phyloP scores from a whole-genome alignment of 257 asterid genomes.

The Scutellaria baicalensis region DNA sequence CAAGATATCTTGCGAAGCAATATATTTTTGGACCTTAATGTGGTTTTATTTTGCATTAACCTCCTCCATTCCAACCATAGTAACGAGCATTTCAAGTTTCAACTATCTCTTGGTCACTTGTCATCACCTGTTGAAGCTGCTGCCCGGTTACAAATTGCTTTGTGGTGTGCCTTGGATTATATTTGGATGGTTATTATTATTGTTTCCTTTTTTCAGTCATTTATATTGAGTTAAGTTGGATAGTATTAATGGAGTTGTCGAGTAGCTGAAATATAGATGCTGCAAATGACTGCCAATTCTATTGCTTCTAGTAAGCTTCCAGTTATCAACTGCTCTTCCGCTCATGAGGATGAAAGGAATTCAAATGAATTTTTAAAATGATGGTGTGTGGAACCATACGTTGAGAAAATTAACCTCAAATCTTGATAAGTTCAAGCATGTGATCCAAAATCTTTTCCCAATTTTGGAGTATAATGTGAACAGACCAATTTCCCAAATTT shows the following conservation, averaged over 20 bases:
- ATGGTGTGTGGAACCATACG: not conserved
- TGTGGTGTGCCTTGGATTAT: not conserved
- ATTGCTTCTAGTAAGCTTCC: not conserved
- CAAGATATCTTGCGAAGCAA: not conserved
- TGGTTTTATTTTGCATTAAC: not conserved
- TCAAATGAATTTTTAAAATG: not conserved
- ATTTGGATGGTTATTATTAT: not conserved
- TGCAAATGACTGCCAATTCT: not conserved
- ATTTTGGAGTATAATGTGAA: not conserved
- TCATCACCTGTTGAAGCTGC: not conserved
- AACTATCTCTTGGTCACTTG: not conserved
- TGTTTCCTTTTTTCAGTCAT: not conserved
- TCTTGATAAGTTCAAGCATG: not conserved
- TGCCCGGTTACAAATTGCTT: not conserved
- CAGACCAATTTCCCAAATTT: too few species aligned
- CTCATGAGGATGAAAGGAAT: not conserved
- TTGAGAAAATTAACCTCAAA: not conserved
- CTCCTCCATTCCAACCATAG: too few species aligned
- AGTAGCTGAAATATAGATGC: not conserved
- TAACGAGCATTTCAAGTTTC: not conserved
- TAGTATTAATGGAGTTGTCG: not conserved
- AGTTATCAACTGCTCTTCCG: not conserved
- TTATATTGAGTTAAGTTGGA: not conserved
- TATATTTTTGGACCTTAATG: not conserved
- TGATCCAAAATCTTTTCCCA: not conserved